Percentiles rank a stretch among this genome's conserved stretches.
Evolutionary conservation across 1,139 yeast genomes (phyloP).

Genomic region (Kluyveromyces sp.): DNA sequence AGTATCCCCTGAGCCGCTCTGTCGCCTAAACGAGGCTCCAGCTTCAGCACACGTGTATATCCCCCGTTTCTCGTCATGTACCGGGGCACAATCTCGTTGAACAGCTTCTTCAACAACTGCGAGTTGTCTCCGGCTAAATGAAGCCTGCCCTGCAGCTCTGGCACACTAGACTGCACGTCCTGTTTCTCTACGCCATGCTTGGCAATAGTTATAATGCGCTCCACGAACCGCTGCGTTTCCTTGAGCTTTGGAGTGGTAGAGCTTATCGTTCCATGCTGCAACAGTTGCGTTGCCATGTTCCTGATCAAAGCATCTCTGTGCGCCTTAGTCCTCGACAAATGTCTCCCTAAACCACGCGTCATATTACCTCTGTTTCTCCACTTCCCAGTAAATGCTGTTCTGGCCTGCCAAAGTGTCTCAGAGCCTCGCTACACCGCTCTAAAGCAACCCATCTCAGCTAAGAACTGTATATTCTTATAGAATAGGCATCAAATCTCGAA

Average conservation of each 20-base stretch:
- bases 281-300: conserved; percentile 57
- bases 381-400: too few relatives aligned
- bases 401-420: too few relatives aligned
- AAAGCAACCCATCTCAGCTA: too few relatives aligned
- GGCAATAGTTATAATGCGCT: conserved; percentile 48
- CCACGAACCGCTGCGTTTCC: conserved; percentile 52
- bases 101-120: conserved; percentile 43
- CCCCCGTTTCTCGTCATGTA: conserved; percentile 66
- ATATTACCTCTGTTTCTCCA: too few relatives aligned
- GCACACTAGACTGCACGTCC: conserved; percentile 13
- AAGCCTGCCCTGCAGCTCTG: conserved; percentile 24
- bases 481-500: too few relatives aligned
- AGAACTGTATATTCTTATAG: too few relatives aligned
- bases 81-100: conserved; percentile 56
- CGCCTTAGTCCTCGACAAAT: conserved; percentile 36
- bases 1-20: conserved; percentile 85
- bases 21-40: conserved; percentile 86
- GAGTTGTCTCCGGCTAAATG: conserved; percentile 29
- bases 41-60: conserved; percentile 73
- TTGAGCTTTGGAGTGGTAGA: conserved; percentile 71
- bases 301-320: conserved; percentile 50
- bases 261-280: conserved; percentile 59
- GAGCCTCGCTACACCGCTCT: neutral
- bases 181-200: conserved; percentile 20
- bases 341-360: conserved; percentile 30